Percentiles rank a stretch among this genome's conserved stretches.
Evolutionary conservation across 805 yeast species (phyloP).

Genomic region (Spathaspora sp.): DNA sequence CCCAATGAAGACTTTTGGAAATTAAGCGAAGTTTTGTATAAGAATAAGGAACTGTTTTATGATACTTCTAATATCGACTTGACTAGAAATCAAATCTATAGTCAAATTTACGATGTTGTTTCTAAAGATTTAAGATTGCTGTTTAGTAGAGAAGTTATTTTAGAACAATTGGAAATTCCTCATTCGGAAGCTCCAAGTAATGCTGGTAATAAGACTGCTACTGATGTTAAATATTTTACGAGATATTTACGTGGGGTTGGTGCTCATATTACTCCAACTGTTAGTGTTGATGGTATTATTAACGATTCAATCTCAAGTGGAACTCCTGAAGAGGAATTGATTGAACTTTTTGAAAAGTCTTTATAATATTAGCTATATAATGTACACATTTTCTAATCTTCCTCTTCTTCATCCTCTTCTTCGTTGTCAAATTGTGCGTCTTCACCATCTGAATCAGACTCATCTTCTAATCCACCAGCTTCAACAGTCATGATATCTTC

Average conservation of each 20-base stretch:
- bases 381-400: constrained; percentile 4
- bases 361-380: neutral
- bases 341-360: constrained; percentile 30
- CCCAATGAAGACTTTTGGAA: constrained; percentile 37
- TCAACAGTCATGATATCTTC: constrained; percentile 65
- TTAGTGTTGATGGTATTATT: constrained; percentile 64
- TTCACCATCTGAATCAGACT: constrained; percentile 51
- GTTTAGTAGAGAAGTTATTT: constrained; percentile 25
- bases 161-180: constrained; percentile 35
- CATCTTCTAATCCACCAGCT: constrained; percentile 52
- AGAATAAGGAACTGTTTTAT: constrained; percentile 50
- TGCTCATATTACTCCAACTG: constrained; percentile 83
- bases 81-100: constrained; percentile 54
- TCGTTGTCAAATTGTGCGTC: constrained; percentile 17
- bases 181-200: constrained; percentile 37
- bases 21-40: constrained; percentile 54
- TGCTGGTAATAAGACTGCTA: constrained; percentile 54
- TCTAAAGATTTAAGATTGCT: constrained; percentile 24
- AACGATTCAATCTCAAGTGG: constrained; percentile 60
- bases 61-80: constrained; percentile 57
- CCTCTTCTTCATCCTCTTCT: constrained; percentile 18
- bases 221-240: constrained; percentile 71
- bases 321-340: constrained; percentile 39
- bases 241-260: constrained; percentile 72
- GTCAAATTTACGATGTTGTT: constrained; percentile 45